phyloP scores from a whole-genome alignment of 2,329 filamentous ascomycete species.

The Penicillium sp. region DNA sequence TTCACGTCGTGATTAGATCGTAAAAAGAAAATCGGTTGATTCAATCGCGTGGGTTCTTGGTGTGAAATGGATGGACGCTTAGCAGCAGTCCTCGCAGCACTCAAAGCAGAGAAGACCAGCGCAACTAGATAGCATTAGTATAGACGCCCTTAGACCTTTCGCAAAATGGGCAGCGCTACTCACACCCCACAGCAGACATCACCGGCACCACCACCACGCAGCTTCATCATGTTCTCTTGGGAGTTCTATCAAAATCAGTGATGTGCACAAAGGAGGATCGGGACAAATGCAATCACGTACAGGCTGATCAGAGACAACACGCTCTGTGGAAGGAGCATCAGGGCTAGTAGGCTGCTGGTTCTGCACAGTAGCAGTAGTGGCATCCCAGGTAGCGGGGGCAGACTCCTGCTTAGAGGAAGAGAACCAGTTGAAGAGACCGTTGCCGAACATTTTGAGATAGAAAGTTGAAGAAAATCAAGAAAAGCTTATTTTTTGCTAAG shows the following conservation, averaged over 20 bases:
- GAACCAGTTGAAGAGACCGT: constrained; percentile 26
- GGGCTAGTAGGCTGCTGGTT: constrained; percentile 28
- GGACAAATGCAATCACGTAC: constrained; percentile 15
- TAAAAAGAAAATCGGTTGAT: not conserved
- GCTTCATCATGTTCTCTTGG: constrained; percentile 25
- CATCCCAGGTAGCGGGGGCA: constrained; percentile 19
- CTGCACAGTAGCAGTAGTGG: constrained; percentile 23
- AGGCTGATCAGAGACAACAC: constrained; percentile 22
- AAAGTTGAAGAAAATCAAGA: not conserved
- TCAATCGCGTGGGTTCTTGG: not conserved
- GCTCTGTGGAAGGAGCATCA: constrained; percentile 21
- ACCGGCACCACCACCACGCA: constrained; percentile 32
- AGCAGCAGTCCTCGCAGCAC: constrained; percentile 34
- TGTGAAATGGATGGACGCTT: constrained; percentile 5
- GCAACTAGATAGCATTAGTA: constrained; percentile 21
- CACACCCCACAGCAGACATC: constrained; percentile 36
- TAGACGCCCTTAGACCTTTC: not conserved
- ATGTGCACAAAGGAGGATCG: not conserved
- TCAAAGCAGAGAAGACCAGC: constrained; percentile 34
- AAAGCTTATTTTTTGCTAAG: not conserved
- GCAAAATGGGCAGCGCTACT: constrained; percentile 1
- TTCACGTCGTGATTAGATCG: not conserved
- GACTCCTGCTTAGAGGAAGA: constrained; percentile 22
- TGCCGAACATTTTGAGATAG: constrained; percentile 19
- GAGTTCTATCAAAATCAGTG: constrained; percentile 10